phyloP scores from a whole-genome alignment of 106 monocot species.

The Allium cepa region DNA sequence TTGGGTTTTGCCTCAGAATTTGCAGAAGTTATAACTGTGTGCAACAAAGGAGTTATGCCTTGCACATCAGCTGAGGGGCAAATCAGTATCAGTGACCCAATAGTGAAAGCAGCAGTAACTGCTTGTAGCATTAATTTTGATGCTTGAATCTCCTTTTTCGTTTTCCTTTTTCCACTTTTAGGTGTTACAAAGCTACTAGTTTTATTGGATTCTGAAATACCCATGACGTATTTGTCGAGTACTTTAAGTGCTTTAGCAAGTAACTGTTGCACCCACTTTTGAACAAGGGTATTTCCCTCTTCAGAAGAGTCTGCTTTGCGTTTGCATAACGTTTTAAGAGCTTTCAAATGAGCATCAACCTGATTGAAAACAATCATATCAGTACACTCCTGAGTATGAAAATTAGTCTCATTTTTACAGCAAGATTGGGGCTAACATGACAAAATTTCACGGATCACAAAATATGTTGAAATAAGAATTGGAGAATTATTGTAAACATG shows the following conservation, averaged over 20 bases:
- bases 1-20: constrained; percentile 22
- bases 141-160: constrained; percentile 43
- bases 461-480: too few relatives aligned
- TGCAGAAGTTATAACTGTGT: constrained; percentile 74
- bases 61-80: constrained; percentile 67
- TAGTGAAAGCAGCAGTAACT: constrained; percentile 64
- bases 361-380: constrained; percentile 11
- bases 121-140: constrained; percentile 51
- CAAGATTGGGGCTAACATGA: too few relatives aligned
- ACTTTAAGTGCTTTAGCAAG: constrained; percentile 41
- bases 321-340: constrained; percentile 84
- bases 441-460: too few relatives aligned
- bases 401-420: too few relatives aligned
- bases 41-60: constrained; percentile 52
- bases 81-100: constrained; percentile 70
- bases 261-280: constrained; percentile 73
- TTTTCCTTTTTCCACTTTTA: constrained; percentile 26
- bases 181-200: constrained; percentile 21
- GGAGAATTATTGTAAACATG: too few relatives aligned
- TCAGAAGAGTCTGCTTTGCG: constrained; percentile 50
- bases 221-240: constrained; percentile 46
- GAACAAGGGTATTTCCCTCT: constrained; percentile 54
- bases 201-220: constrained; percentile 33
- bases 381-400: too few relatives aligned
- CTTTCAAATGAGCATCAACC: constrained; percentile 98